phyloP scores from a whole-genome alignment of 1,284 basidiomycete genomes.

The Cryptococcus neoformans region DNA sequence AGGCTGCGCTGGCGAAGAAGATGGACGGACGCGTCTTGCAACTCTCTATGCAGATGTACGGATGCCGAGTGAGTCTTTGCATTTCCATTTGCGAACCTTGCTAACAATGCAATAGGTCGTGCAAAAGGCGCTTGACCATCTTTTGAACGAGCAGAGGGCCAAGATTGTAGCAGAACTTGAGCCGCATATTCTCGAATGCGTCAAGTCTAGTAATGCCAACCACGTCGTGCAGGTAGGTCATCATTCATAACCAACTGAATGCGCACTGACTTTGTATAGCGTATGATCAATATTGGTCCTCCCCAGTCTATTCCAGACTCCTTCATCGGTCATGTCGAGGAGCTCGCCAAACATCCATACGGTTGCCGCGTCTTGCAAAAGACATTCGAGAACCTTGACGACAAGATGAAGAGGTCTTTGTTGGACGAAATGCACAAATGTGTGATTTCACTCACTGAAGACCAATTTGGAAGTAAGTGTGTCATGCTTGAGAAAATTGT shows the following conservation, averaged over 20 bases:
- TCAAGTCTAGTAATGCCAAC: slow-evolving; percentile 92
- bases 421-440: slow-evolving; percentile 81
- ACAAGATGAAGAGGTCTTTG: slow-evolving; percentile 65
- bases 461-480: slow-evolving; percentile 75
- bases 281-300: slow-evolving; percentile 71
- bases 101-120: slow-evolving; percentile 26
- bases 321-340: slow-evolving; percentile 79
- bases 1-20: slow-evolving; percentile 64
- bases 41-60: slow-evolving; percentile 91
- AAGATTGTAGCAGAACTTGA: slow-evolving; percentile 76
- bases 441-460: slow-evolving; percentile 69
- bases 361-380: slow-evolving; percentile 95
- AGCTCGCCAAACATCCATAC: slow-evolving; percentile 85
- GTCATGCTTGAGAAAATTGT: slow-evolving; percentile 1
- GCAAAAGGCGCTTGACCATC: slow-evolving; percentile 75
- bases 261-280: slow-evolving; percentile 13
- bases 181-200: slow-evolving; percentile 76
- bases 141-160: slow-evolving; percentile 72
- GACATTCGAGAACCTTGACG: slow-evolving; percentile 80
- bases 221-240: slow-evolving; percentile 64
- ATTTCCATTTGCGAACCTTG: not conserved
- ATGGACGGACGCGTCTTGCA: slow-evolving; percentile 78
- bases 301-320: slow-evolving; percentile 69
- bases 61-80: slow-evolving; percentile 57
- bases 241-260: not conserved